These are phyloP conservation scores for Aaosphaeria pasadenensis DNA, from an alignment of 2,329 filamentous ascomycete species.

Conservation along the genomic window DNA sequence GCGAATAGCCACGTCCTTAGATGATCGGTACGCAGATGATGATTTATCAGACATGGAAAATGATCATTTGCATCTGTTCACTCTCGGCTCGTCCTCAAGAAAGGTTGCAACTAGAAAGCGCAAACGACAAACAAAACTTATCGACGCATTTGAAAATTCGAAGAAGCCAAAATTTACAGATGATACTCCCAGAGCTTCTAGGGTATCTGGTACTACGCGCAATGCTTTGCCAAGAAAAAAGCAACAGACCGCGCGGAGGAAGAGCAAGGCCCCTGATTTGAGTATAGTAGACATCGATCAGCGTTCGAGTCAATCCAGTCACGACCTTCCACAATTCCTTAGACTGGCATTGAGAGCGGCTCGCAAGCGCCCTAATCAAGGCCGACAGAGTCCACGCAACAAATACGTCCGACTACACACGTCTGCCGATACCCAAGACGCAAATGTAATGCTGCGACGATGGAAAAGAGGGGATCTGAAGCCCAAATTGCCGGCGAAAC, in stretches of 20 bases:
- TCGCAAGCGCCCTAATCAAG: constrained; percentile 46
- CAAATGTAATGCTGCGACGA: constrained; percentile 46
- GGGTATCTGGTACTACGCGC: not conserved
- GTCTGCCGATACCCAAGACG: constrained; percentile 54
- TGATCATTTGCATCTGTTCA: constrained; percentile 40
- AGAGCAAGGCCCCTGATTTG: constrained; percentile 20
- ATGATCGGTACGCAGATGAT: constrained; percentile 21
- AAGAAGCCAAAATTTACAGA: constrained; percentile 8
- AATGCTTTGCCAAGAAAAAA: not conserved
- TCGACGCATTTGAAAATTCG: constrained; percentile 26
- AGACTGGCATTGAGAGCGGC: constrained; percentile 54
- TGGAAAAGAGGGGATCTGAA: constrained; percentile 49
- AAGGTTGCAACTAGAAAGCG: constrained; percentile 11
- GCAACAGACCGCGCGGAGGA: not conserved
- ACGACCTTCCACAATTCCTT: constrained; percentile 52
- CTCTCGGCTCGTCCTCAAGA: constrained; percentile 13
- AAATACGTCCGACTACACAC: constrained; percentile 55
- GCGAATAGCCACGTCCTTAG: constrained; percentile 20
- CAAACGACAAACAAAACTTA: constrained; percentile 39
- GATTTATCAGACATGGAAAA: constrained; percentile 43
- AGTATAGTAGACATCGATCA: constrained; percentile 53
- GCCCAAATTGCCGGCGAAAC: constrained; percentile 5
- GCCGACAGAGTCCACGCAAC: constrained; percentile 49
- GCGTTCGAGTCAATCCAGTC: constrained; percentile 19
- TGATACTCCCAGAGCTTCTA: not conserved